Evolutionary conservation across 2,329 filamentous ascomycete genomes (phyloP).

Genomic region (Fusarium zealandicum): DNA sequence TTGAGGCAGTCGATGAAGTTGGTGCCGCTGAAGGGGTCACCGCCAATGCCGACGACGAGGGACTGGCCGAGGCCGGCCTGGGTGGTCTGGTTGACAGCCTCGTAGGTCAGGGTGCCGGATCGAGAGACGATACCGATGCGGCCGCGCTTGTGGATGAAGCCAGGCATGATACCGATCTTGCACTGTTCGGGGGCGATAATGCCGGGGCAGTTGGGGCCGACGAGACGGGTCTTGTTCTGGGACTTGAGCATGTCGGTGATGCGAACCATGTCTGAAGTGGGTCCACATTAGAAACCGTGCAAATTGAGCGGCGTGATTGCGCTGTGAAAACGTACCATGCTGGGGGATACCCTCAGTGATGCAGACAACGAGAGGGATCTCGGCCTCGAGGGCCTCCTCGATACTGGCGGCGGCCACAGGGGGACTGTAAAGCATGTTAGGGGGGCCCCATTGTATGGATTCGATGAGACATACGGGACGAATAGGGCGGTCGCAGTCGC

Average conservation of each 20-base stretch:
- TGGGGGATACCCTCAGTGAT: slow-evolving; percentile 98
- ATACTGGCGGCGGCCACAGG: slow-evolving; percentile 93
- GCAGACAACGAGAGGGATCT: slow-evolving; percentile 94
- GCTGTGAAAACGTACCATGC: slow-evolving; percentile 70
- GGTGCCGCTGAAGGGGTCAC: slow-evolving; percentile 98
- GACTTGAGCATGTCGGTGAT: slow-evolving; percentile 98
- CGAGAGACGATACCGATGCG: slow-evolving; percentile 98
- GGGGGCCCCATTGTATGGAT: slow-evolving; percentile 10
- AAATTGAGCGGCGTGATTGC: slow-evolving; percentile 2
- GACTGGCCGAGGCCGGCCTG: slow-evolving; percentile 96
- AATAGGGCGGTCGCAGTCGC: slow-evolving; percentile 95
- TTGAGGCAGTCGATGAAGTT: slow-evolving; percentile 99
- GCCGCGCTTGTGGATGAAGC: slow-evolving; percentile 99
- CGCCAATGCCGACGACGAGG: slow-evolving; percentile 96
- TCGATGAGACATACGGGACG: slow-evolving; percentile 73
- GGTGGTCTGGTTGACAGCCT: slow-evolving; percentile 99
- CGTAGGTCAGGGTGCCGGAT: slow-evolving; percentile 97
- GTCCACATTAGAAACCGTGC: slow-evolving; percentile 21
- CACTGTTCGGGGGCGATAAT: slow-evolving; percentile 96
- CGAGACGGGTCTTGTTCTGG: slow-evolving; percentile 94
- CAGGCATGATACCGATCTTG: slow-evolving; percentile 99
- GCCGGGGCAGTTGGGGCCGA: slow-evolving; percentile 97
- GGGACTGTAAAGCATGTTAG: slow-evolving; percentile 62
- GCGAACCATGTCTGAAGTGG: slow-evolving; percentile 87
- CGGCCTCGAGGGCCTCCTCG: slow-evolving; percentile 92